Evolutionary conservation across 768 basidiomycete species (phyloP), one percentile per base, ranked within the genome.

Genomic region (Trametes villosa): DNA sequence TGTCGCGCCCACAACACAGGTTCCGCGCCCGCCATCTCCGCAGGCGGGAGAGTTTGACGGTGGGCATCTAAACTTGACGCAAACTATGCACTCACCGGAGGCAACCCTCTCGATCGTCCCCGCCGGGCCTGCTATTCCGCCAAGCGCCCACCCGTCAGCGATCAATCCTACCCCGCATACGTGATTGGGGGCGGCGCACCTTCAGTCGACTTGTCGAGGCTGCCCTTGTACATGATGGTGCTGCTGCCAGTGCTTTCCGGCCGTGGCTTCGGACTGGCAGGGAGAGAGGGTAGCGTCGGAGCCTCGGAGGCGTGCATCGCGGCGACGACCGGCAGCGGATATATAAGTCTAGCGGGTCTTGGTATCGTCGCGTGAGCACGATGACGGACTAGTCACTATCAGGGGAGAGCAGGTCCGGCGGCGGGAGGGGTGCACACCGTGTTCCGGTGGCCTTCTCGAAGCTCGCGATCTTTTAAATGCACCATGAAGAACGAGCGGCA

Each of bases 161-260:
- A 53, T 31, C 41, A n/a, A 40, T 26, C 22, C 17, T 31, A 9
- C 24, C 27, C 30, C 50, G 34, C 34, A 27, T 11, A 5, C 22
- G 12, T 33, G 22, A 11, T 18, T 3, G 22, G 17, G 27, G 9
- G 15, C 20, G 11, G 18, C 15, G 45, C 52, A 20, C n/a, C 53
- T 54, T 53, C 59, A 22, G 48, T 30, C 38, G 52, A 27, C n/a
- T 54, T 49, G n/a, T 48, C 45, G 36, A 60, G 45, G 20, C 34
- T 38, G 46, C 11, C 20, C 59, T 48, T 60, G 59, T 40, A 42
- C 59, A 49, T 54, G 52, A n/a, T 27, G 46, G 31, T 34, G 59
- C 54, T 29, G 46, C 46, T 47, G 29, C 42, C 30, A 24, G 51
- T 22, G 47, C 47, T 57, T 38, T 30, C 38, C 56, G 36, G 20